A percentile compares a stretch with the other conserved stretches of the same genome.
These are phyloP conservation scores for Boletellus deceptivus DNA, from an alignment of 1,284 basidiomycete species.

Conservation along the genomic window DNA sequence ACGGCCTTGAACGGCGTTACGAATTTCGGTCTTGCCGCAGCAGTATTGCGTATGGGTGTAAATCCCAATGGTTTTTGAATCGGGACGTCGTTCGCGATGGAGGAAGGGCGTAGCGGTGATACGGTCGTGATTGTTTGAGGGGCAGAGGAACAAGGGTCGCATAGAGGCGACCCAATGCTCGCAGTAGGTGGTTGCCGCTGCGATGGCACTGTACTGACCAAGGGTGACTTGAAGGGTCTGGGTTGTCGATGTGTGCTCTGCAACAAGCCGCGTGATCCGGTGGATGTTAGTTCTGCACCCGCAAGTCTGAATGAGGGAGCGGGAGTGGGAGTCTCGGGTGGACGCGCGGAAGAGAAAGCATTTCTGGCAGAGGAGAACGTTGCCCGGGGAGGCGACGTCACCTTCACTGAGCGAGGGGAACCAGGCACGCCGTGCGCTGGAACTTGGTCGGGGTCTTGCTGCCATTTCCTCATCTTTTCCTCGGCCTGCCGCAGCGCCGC, in stretches of 20 bases:
- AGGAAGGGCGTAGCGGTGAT: constrained; percentile 23
- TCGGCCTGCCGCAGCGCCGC: constrained; percentile 56
- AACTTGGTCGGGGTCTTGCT: constrained; percentile 39
- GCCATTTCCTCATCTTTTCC: constrained; percentile 54
- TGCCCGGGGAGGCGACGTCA: constrained; percentile 34
- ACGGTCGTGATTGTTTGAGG: background rate
- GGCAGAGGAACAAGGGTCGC: constrained; percentile 17
- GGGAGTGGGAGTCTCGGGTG: constrained; percentile 40
- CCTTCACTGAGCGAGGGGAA: background rate
- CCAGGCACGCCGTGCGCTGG: constrained; percentile 2
- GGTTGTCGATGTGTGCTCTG: constrained; percentile 29
- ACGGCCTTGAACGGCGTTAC: constrained; percentile 69
- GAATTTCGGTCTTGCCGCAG: constrained; percentile 46
- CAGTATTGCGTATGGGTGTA: constrained; percentile 30
- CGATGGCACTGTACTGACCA: constrained; percentile 28
- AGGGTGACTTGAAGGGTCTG: constrained; percentile 60
- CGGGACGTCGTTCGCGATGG: constrained; percentile 11
- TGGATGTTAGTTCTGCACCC: background rate
- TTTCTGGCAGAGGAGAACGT: constrained; percentile 46
- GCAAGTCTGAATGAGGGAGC: constrained; percentile 11
- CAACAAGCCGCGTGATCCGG: background rate
- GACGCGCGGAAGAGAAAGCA: constrained; percentile 19
- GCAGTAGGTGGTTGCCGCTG: constrained; percentile 7
- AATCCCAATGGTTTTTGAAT: constrained; percentile 30
- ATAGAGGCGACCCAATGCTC: constrained; percentile 34